These are phyloP conservation scores for Porodaedalea pini DNA, from an alignment of 1,284 basidiomycete species.

Conservation along the genomic window DNA sequence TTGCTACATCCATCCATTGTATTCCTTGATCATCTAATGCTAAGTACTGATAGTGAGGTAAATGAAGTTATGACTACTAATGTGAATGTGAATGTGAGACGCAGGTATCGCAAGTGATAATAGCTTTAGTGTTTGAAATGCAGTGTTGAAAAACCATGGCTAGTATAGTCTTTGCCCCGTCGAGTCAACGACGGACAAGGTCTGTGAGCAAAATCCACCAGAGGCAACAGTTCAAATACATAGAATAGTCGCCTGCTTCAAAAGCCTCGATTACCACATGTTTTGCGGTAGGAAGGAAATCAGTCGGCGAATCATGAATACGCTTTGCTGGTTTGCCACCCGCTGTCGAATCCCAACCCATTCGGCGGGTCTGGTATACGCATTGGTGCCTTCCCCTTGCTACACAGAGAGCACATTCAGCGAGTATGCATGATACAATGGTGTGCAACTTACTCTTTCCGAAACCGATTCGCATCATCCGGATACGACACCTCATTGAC, in stretches of 20 bases:
- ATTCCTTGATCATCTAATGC: neutral
- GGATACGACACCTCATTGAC: neutral
- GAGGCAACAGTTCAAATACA: too few species aligned
- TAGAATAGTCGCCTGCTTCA: too few species aligned
- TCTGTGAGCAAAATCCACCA: too few species aligned
- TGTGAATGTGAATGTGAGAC: too few species aligned
- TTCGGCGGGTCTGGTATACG: conserved; percentile 1
- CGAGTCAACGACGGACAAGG: too few species aligned
- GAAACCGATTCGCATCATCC: conserved; percentile 2
- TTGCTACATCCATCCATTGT: neutral
- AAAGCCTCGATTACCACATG: too few species aligned
- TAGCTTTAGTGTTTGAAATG: too few species aligned
- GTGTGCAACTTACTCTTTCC: conserved; percentile 7
- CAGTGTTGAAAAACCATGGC: too few species aligned
- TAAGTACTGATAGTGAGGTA: too few species aligned
- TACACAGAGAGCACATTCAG: neutral
- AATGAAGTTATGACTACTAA: too few species aligned
- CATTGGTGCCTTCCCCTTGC: conserved; percentile 16
- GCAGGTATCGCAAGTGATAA: neutral
- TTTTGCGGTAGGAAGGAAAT: too few species aligned
- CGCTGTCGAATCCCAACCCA: conserved; percentile 7
- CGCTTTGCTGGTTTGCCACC: conserved; percentile 10
- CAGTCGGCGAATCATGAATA: neutral
- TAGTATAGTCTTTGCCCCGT: too few species aligned
- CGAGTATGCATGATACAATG: neutral